A percentile compares a stretch with the other conserved stretches of the same genome.
Conservation (phyloP, 345 rosid genomes). For the Salix viminalis region DNA sequence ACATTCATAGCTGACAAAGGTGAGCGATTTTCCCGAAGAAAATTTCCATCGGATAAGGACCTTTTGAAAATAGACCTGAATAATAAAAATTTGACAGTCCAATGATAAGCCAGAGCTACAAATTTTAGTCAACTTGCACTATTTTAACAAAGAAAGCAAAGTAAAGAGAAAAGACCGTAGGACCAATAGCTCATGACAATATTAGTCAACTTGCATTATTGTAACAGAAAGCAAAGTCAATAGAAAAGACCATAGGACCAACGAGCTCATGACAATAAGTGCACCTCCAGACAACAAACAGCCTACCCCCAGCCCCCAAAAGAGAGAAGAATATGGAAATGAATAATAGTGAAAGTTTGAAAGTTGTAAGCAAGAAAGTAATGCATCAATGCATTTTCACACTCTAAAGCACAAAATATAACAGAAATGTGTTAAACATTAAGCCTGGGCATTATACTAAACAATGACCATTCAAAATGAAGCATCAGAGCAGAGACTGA, state of each 20-base stretch:
- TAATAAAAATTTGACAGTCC: conserved; percentile 15
- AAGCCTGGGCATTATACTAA: conserved; percentile 5
- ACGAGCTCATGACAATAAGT: not conserved
- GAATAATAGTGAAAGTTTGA: not conserved
- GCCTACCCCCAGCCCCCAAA: not conserved
- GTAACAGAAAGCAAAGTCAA: too few species aligned
- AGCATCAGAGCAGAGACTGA: conserved; percentile 8
- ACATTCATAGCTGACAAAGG: conserved; percentile 44
- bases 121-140: not conserved
- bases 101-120: conserved; percentile 7
- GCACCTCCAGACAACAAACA: not conserved
- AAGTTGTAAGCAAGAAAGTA: conserved; percentile 5
- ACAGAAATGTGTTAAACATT: not conserved
- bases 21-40: conserved; percentile 46
- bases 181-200: not conserved
- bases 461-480: conserved; percentile 9
- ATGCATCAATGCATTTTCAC: not conserved
- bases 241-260: not conserved
- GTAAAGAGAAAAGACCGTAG: not conserved
- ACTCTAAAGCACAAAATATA: not conserved
- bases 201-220: not conserved
- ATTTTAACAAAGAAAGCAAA: not conserved
- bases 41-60: conserved; percentile 91
- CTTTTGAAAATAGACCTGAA: conserved; percentile 71
- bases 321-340: not conserved